A percentile compares a stretch with the other conserved stretches of the same genome.
These are phyloP conservation scores for Aquilaria yunnanensis DNA, from an alignment of 345 rosid species.

Conservation along the genomic window DNA sequence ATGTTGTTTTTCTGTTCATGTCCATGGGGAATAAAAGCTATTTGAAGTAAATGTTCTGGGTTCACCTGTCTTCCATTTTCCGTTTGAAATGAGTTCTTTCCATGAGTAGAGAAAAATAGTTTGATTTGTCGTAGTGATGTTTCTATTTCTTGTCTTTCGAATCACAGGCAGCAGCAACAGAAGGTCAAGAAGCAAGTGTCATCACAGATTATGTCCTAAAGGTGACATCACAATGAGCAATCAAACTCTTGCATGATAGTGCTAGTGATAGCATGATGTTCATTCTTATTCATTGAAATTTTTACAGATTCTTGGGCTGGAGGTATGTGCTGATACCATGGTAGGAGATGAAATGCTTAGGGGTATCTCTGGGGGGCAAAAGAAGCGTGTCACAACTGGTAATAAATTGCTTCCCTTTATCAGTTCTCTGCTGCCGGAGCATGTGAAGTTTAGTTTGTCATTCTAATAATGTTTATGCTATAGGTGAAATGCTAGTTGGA, in stretches of 20 bases:
- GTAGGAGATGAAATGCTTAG: conserved; percentile 64
- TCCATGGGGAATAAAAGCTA: no score
- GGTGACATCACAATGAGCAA: conserved; percentile 17
- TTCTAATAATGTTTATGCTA: neutral
- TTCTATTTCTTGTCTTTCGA: conserved; percentile 2
- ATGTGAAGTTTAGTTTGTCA: conserved; percentile 5
- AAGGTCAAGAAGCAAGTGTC: conserved; percentile 41
- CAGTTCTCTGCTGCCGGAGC: conserved; percentile 5
- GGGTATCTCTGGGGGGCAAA: conserved; percentile 81
- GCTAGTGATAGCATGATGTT: no score
- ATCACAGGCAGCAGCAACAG: conserved; percentile 42
- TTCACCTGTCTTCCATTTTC: no score
- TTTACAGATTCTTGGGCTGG: conserved; percentile 62
- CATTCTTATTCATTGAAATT: no score
- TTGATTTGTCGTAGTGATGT: neutral
- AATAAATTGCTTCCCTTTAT: neutral
- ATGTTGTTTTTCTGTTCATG: no score
- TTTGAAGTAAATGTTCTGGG: no score
- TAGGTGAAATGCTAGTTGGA: conserved; percentile 75
- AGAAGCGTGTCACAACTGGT: conserved; percentile 80
- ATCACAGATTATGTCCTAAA: conserved; percentile 57
- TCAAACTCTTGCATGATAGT: neutral
- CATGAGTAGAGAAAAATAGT: no score
- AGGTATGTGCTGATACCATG: conserved; percentile 60
- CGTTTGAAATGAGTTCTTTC: no score